Percentiles rank a stretch among this genome's conserved stretches.
phyloP scores from a whole-genome alignment of 441 rosid species.

The Biscutella laevigata region DNA sequence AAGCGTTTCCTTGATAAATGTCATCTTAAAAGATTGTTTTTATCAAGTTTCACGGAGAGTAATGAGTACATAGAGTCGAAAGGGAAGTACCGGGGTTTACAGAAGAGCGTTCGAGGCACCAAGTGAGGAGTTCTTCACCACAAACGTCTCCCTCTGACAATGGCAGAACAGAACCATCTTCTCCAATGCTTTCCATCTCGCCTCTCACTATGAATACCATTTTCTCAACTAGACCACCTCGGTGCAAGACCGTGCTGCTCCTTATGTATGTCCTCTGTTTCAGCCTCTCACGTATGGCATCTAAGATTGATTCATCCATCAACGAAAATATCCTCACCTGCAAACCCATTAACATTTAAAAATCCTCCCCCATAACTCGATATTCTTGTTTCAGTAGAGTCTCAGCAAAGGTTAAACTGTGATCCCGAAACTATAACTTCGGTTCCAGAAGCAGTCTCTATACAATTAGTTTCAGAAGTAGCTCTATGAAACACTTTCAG shows the following conservation, averaged over 20 bases:
- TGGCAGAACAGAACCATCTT: conserved; percentile 34
- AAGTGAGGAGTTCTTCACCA: conserved; percentile 81
- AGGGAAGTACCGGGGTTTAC: conserved; percentile 40
- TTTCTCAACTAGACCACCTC: conserved; percentile 51
- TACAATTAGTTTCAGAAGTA: background rate
- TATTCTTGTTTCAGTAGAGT: too few species aligned
- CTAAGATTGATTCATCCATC: conserved; percentile 68
- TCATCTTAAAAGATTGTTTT: background rate
- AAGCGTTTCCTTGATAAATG: background rate
- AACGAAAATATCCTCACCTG: conserved; percentile 67
- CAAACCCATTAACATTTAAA: conserved; percentile 9
- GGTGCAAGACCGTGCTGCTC: conserved; percentile 49
- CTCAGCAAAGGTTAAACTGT: background rate
- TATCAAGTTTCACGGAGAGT: too few species aligned
- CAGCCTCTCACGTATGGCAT: conserved; percentile 69
- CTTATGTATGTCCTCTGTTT: conserved; percentile 57
- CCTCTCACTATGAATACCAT: conserved; percentile 83
- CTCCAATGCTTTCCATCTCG: conserved; percentile 58
- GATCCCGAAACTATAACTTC: background rate
- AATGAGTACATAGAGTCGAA: background rate
- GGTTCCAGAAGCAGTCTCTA: background rate
- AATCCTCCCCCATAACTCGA: background rate
- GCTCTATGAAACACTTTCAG: background rate
- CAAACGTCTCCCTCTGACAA: conserved; percentile 66
- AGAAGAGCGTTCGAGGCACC: conserved; percentile 76